Percentiles rank a stretch among this genome's conserved stretches.
phyloP scores from a whole-genome alignment of 202 grass and related monocot species.

The Schoenoplectus tabernaemontani region DNA sequence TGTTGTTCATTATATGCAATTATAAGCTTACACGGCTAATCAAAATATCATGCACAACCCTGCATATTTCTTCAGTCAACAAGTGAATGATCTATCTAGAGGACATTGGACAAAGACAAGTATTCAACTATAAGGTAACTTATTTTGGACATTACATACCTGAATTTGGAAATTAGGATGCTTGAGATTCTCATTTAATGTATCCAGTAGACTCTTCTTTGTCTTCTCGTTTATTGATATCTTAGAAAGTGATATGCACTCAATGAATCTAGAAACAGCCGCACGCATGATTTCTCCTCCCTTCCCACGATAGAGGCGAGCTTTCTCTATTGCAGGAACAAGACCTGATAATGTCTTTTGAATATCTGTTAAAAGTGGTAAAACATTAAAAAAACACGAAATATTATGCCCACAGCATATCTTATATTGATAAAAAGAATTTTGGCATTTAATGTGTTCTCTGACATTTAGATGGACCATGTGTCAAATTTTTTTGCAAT shows the following conservation, averaged over 20 bases:
- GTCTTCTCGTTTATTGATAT: slow-evolving; percentile 75
- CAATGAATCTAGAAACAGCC: slow-evolving; percentile 84
- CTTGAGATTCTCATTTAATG: slow-evolving; percentile 88
- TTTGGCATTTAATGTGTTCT: not conserved
- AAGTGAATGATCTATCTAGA: not conserved
- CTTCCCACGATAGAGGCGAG: slow-evolving; percentile 88
- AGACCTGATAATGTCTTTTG: slow-evolving; percentile 70
- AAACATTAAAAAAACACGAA: not conserved
- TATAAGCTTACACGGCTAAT: not conserved
- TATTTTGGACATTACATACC: slow-evolving; percentile 23
- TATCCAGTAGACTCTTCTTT: slow-evolving; percentile 77
- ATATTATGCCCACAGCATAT: not conserved
- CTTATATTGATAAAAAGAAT: not conserved
- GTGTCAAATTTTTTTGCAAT: not conserved
- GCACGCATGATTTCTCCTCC: slow-evolving; percentile 95
- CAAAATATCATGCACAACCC: not conserved
- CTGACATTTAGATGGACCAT: not conserved
- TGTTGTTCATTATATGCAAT: not conserved
- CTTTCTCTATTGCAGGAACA: slow-evolving; percentile 90
- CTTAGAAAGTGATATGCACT: slow-evolving; percentile 66
- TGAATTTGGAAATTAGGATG: slow-evolving; percentile 98
- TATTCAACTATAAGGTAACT: not conserved
- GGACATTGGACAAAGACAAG: not conserved
- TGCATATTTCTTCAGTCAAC: not conserved
- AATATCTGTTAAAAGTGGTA: slow-evolving; percentile 42